A percentile compares a stretch with the other conserved stretches of the same genome.
Evolutionary conservation across 2,329 filamentous ascomycete genomes (phyloP).

Genomic region (Pseudogymnoascus pannorum): DNA sequence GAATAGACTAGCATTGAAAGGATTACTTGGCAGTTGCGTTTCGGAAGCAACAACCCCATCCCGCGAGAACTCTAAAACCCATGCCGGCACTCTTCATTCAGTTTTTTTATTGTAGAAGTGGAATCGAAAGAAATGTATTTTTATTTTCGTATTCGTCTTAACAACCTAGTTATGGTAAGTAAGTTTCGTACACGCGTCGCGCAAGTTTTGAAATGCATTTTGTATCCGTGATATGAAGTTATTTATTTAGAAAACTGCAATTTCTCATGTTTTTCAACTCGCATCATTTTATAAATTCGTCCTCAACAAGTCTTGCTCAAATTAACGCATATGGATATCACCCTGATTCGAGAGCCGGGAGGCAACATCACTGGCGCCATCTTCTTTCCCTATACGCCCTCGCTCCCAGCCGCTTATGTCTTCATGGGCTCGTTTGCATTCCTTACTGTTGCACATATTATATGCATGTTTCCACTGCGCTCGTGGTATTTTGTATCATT

Average conservation of each 20-base stretch:
- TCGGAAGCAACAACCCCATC: not conserved
- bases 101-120: not conserved
- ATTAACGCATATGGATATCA: not conserved
- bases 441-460: constrained; percentile 12
- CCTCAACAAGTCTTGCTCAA: not conserved
- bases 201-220: not conserved
- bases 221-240: not conserved
- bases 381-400: constrained; percentile 13
- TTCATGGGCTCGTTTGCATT: constrained; percentile 17
- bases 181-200: not conserved
- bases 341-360: not conserved
- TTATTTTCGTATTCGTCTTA: not conserved
- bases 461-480: constrained; percentile 16
- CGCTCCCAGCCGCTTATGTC: constrained; percentile 14
- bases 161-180: not conserved
- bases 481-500: not conserved
- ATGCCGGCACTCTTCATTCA: not conserved
- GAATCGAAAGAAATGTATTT: not conserved
- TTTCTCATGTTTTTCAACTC: not conserved
- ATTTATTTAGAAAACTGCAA: not conserved
- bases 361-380: not conserved
- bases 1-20: not conserved
- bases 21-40: not conserved
- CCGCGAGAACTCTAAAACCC: not conserved
- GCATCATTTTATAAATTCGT: not conserved